A percentile compares a stretch with the other conserved stretches of the same genome.
Evolutionary conservation across 2,329 filamentous ascomycete species (phyloP).

Genomic region (Aspergillus sp.): DNA sequence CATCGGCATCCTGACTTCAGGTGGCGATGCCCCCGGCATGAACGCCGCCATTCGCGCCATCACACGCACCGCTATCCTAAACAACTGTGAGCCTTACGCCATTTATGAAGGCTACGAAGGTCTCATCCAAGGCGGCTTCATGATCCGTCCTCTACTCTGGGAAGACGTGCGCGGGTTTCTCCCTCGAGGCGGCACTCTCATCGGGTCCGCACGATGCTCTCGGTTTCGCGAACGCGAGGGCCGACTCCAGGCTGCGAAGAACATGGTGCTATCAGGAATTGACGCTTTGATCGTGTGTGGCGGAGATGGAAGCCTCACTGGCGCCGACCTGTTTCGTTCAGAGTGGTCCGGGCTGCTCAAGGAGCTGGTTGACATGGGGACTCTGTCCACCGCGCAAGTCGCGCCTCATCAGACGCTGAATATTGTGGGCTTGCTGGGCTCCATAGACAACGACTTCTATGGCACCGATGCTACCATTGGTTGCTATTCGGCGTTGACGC

Average conservation of each 20-base stretch:
- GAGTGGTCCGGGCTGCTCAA: conserved; percentile 89
- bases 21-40: conserved; percentile 93
- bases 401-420: conserved; percentile 82
- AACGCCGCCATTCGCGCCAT: conserved; percentile 87
- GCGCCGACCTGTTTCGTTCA: conserved; percentile 85
- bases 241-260: conserved; percentile 82
- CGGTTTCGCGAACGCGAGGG: conserved; percentile 87
- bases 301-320: conserved; percentile 93
- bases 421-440: conserved; percentile 93
- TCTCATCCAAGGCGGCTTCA: conserved; percentile 80
- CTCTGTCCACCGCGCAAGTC: conserved; percentile 70
- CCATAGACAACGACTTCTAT: conserved; percentile 97
- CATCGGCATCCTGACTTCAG: conserved; percentile 91
- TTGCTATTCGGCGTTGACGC: conserved; percentile 86
- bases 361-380: conserved; percentile 74
- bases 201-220: conserved; percentile 91
- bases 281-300: conserved; percentile 96
- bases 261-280: conserved; percentile 89
- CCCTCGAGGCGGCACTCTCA: conserved; percentile 90
- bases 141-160: conserved; percentile 88
- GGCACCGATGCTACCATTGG: conserved; percentile 97
- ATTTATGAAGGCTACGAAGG: conserved; percentile 96
- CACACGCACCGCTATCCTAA: conserved; percentile 85
- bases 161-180: conserved; percentile 92
- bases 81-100: conserved; percentile 75